Conservation (phyloP, 495 filamentous ascomycete species). For the Penicillium macrosclerotiorum region DNA sequence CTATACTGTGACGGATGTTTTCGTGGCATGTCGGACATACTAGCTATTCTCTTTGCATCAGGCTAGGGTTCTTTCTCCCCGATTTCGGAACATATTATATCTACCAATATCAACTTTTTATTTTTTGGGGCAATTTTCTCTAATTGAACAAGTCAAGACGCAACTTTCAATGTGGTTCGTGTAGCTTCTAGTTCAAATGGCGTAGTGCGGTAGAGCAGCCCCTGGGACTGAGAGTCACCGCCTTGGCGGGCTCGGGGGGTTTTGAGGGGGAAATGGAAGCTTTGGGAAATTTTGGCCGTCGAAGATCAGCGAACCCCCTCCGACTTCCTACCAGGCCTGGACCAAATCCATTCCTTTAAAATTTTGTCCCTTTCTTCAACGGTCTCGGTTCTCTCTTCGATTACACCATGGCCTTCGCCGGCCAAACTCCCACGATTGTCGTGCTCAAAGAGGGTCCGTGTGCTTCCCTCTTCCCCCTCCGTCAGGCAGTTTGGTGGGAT, state of each 20-base stretch:
- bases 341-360: conserved; percentile 24
- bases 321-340: conserved; percentile 18
- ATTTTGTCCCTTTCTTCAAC: conserved; percentile 12
- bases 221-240: conserved; percentile 32
- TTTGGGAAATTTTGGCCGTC: conserved; percentile 50
- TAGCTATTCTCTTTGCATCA: conserved; percentile 1
- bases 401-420: conserved; percentile 85
- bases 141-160: too few species aligned
- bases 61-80: neutral
- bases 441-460: conserved; percentile 93
- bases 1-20: conserved; percentile 4
- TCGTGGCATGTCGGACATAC: conserved; percentile 2
- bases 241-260: conserved; percentile 29
- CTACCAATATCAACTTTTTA: neutral
- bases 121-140: too few species aligned
- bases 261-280: conserved; percentile 35
- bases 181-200: too few species aligned
- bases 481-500: conserved; percentile 31
- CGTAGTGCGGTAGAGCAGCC: conserved; percentile 3
- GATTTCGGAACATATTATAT: too few species aligned
- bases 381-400: conserved; percentile 19
- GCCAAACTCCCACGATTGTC: conserved; percentile 97
- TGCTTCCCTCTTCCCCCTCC: conserved; percentile 24
- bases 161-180: too few species aligned
- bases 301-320: conserved; percentile 34